Base-by-base conservation (phyloP, 148 eudicot species). In the Tetragonia tetragonoides region DNA sequence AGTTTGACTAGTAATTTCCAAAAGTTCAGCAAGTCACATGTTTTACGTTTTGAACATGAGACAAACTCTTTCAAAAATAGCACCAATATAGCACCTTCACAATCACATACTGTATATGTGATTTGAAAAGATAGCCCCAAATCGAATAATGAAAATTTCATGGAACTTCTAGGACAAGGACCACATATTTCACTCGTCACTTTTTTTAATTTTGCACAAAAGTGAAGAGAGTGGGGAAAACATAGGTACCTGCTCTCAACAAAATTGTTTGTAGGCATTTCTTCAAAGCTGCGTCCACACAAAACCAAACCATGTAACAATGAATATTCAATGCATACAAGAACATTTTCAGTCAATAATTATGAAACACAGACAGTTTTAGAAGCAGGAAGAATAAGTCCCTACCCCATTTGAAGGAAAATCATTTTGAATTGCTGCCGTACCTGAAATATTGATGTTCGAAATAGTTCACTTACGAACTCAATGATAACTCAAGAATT, bases 221-320 rank as follows among this genome's bases (percentile, higher is more conserved):
- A 23, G 21, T 51, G 51, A 9, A 40, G 39, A 67, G 37, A 37
- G 21, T 38, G 47, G 44, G 24, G 73, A 57, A 16, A 60, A 60
- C 39, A 72, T 1, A 54, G 9, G 38, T 85, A 95, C 99, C 99
- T 95, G 97, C 97, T 93, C 80, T 95, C 99, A 8, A 90, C 92
- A 85, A 77, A 95, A 82, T 90, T 87, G 85, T 91, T 88, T 54
- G 99, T 95, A 40, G 97, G 94, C 99, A 95, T 95, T 86, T 95
- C 99, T 85, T 95, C 99, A 72, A 95, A 95, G 57, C 99, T 95
- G 91, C 83, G 85, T 41, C 78, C 41, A 51, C 49, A 75, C 56
- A 44, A 51, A 18, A 3, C 34, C 23, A 47, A 38, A 24, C 11
- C 72, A 53, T 8, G 42, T 16, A 24, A 56, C 21, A 79, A 61